These are phyloP conservation scores for Meira nashicola DNA, from an alignment of 1,284 basidiomycete species.

Conservation along the genomic window DNA sequence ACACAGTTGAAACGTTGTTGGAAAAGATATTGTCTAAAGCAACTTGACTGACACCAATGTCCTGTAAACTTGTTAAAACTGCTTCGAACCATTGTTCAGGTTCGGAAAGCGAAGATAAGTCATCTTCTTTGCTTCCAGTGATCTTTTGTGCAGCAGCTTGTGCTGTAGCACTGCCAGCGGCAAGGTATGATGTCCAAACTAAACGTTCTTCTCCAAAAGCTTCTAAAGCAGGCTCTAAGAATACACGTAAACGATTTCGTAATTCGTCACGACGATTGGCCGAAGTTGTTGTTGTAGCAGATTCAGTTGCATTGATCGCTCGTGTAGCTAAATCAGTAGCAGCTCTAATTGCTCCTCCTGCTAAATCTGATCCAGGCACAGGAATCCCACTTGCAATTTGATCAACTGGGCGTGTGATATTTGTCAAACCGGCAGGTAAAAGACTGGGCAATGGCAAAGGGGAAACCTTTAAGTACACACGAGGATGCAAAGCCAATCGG, in stretches of 20 bases:
- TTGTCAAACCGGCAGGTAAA: not conserved
- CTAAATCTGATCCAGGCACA: not conserved
- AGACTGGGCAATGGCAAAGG: slow-evolving; percentile 2
- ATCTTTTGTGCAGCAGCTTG: not conserved
- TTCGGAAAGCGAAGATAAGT: not conserved
- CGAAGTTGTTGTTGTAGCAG: not conserved
- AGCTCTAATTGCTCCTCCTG: not conserved
- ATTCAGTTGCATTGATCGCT: slow-evolving; percentile 1
- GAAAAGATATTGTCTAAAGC: no score
- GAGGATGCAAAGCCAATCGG: slow-evolving; percentile 11
- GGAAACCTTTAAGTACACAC: slow-evolving; percentile 11
- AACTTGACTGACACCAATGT: no score
- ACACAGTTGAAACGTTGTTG: no score
- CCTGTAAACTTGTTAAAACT: no score
- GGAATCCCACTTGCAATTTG: not conserved
- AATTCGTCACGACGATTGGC: slow-evolving; percentile 3
- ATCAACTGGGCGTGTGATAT: not conserved
- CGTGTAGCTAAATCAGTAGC: slow-evolving; percentile 1
- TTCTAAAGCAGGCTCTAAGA: slow-evolving; percentile 11
- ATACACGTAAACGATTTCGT: slow-evolving; percentile 4
- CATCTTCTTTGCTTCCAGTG: not conserved
- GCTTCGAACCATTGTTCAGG: slow-evolving; percentile 12
- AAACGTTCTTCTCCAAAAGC: slow-evolving; percentile 13
- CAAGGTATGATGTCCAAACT: slow-evolving; percentile 9
- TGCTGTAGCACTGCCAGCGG: not conserved